A percentile compares a stretch with the other conserved stretches of the same genome.
phyloP scores from a whole-genome alignment of 306 rosid species.

The Acacia confusa region DNA sequence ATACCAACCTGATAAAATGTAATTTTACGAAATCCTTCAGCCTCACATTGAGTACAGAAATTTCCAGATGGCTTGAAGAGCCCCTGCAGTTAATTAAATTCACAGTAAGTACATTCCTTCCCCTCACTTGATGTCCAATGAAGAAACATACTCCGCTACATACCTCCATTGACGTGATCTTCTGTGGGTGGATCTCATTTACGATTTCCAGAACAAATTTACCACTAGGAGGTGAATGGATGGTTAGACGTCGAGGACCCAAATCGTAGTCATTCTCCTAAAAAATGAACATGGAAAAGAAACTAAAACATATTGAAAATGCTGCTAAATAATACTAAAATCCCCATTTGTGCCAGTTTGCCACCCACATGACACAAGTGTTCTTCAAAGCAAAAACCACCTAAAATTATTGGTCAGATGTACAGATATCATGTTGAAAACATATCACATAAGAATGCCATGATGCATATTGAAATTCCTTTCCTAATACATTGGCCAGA shows the following conservation, averaged over 20 bases:
- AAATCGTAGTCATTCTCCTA: slow-evolving; percentile 72
- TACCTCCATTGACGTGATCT: slow-evolving; percentile 92
- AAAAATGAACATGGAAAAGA: slow-evolving; percentile 15
- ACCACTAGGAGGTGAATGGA: slow-evolving; percentile 70
- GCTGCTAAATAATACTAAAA: slow-evolving; percentile 27
- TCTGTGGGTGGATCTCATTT: slow-evolving; percentile 76
- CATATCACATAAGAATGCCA: neutral
- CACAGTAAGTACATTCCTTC: slow-evolving; percentile 17
- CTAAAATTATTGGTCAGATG: slow-evolving; percentile 7
- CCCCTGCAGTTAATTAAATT: slow-evolving; percentile 61
- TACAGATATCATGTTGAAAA: slow-evolving; percentile 15
- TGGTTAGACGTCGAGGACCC: slow-evolving; percentile 74
- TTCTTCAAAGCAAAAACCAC: slow-evolving; percentile 16
- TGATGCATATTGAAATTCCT: slow-evolving; percentile 21
- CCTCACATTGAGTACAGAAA: slow-evolving; percentile 99
- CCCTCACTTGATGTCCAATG: slow-evolving; percentile 8
- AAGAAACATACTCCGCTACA: slow-evolving; percentile 6
- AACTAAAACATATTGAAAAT: slow-evolving; percentile 1
- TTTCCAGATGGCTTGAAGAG: slow-evolving; percentile 91
- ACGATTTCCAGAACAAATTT: slow-evolving; percentile 73
- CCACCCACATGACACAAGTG: neutral
- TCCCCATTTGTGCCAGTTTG: neutral
- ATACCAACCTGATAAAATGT: slow-evolving; percentile 82
- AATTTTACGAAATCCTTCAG: slow-evolving; percentile 97
- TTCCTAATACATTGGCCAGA: slow-evolving; percentile 14